Evolutionary conservation across 1,284 basidiomycete genomes (phyloP), one percentile per base, ranked within the genome.

Genomic region (Stereum hirsutum): DNA sequence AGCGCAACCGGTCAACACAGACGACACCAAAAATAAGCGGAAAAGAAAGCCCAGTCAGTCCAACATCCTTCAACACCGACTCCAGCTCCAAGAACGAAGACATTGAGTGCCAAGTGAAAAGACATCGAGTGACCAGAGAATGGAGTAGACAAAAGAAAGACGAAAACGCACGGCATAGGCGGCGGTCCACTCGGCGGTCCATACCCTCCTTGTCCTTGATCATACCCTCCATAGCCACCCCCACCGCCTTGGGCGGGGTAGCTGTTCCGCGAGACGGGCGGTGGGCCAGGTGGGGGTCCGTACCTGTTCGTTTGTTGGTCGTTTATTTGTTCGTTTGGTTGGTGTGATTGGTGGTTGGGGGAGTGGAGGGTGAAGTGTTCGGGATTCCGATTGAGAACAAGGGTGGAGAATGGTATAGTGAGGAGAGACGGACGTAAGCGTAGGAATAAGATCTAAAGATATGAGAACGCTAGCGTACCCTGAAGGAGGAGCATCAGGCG

Each of bases 181-280:
- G 37, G 37, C 6, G 37, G 37, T 6, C 54, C 54, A 24, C 39
- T 57, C 7, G 62, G 64, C 39, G 63, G 63, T 0, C 62, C 61
- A 21, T n/a, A n/a, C n/a, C 44, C 47, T 35, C 33, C 27, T 30
- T 41, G 44, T 4, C 37, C 26, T 26, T n/a, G 37, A 24, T 38
- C 45, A 23, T 38, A 28, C n/a, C 38, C 42, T 24, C 26, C 7
- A n/a, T n/a, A n/a, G n/a, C n/a, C n/a, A n/a, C n/a, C n/a, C n/a
- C n/a, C n/a, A n/a, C n/a, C n/a, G n/a, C n/a, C 31, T n/a, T 33
- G 44, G 46, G 10, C 46, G 41, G 25, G 33, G 39, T 21, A 42
- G 42, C 8, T 39, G 44, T 15, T 30, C 45, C n/a, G 49, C 17
- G 35, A 19, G 25, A 25, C 24, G 14, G 37, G 59, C 10, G 62